Conservation (phyloP, 2,329 filamentous ascomycete genomes). For the Colletotrichum nymphaeae region DNA sequence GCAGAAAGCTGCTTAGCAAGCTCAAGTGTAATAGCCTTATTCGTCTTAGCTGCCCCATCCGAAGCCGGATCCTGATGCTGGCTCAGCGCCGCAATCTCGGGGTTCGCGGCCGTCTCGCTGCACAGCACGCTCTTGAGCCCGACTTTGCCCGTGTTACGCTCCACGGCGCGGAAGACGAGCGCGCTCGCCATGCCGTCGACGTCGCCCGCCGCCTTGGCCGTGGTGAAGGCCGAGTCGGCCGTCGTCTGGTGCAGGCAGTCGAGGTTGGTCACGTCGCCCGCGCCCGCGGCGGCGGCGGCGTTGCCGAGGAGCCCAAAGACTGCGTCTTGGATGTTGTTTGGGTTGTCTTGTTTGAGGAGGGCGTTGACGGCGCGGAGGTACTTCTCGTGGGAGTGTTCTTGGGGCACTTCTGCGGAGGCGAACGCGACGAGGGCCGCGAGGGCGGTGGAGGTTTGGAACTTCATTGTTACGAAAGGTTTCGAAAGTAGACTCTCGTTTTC, state of each 20-base stretch:
- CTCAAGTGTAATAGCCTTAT: constrained; percentile 70
- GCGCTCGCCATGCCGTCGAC: constrained; percentile 63
- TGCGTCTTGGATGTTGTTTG: constrained; percentile 61
- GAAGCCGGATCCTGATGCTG: constrained; percentile 78
- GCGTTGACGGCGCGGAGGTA: constrained; percentile 57
- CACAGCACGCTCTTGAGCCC: constrained; percentile 69
- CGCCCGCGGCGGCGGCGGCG: constrained; percentile 54
- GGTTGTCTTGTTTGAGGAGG: constrained; percentile 59
- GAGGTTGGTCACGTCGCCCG: constrained; percentile 49
- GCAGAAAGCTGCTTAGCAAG: constrained; percentile 69
- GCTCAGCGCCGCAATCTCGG: constrained; percentile 71
- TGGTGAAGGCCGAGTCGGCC: constrained; percentile 71
- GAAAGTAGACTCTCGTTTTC: too few species aligned
- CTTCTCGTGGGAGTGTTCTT: constrained; percentile 66
- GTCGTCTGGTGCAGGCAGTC: constrained; percentile 70
- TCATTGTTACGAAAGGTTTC: constrained; percentile 3
- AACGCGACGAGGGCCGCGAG: constrained; percentile 32
- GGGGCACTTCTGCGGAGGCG: constrained; percentile 58
- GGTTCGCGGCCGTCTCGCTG: constrained; percentile 67
- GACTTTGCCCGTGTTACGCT: constrained; percentile 70
- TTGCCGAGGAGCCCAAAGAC: constrained; percentile 62
- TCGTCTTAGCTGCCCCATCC: constrained; percentile 63
- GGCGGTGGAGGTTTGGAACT: constrained; percentile 31
- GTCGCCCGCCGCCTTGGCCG: constrained; percentile 66
- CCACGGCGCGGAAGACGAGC: constrained; percentile 64